These are phyloP conservation scores for Globisporangium apiculatum DNA, from an alignment of 352 stramenopile species.

Conservation along the genomic window DNA sequence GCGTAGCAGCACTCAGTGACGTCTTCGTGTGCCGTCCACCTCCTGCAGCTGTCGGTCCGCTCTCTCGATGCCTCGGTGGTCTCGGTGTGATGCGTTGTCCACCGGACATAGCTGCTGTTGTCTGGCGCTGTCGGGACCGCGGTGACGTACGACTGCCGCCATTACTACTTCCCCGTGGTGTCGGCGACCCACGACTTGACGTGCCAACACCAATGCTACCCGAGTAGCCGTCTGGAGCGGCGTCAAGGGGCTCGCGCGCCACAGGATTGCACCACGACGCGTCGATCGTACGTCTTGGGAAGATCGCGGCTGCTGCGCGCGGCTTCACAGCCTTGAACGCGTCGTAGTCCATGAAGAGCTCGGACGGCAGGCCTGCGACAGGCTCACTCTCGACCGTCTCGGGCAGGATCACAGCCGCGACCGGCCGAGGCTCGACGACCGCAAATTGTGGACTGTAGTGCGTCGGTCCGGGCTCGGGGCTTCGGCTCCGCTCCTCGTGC, in stretches of 20 bases:
- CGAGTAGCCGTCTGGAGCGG: neutral
- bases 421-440: slow-evolving; percentile 28
- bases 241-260: slow-evolving; percentile 12
- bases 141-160: neutral
- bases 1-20: neutral
- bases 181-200: neutral
- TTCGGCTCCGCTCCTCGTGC: slow-evolving; percentile 24
- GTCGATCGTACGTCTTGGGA: slow-evolving; percentile 49
- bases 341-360: slow-evolving; percentile 71
- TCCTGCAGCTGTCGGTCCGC: neutral
- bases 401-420: slow-evolving; percentile 44
- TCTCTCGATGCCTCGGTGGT: slow-evolving; percentile 1
- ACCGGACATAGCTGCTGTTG: neutral
- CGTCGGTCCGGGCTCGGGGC: slow-evolving; percentile 56
- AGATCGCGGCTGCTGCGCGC: slow-evolving; percentile 29
- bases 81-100: slow-evolving; percentile 1
- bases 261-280: slow-evolving; percentile 80
- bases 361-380: slow-evolving; percentile 30
- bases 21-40: neutral
- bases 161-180: neutral
- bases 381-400: slow-evolving; percentile 20
- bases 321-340: slow-evolving; percentile 52
- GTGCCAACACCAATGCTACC: neutral
- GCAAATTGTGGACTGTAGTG: slow-evolving; percentile 57
- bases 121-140: neutral